Conservation (phyloP, 1,139 yeast genomes). For the Suhomyces taliae region DNA sequence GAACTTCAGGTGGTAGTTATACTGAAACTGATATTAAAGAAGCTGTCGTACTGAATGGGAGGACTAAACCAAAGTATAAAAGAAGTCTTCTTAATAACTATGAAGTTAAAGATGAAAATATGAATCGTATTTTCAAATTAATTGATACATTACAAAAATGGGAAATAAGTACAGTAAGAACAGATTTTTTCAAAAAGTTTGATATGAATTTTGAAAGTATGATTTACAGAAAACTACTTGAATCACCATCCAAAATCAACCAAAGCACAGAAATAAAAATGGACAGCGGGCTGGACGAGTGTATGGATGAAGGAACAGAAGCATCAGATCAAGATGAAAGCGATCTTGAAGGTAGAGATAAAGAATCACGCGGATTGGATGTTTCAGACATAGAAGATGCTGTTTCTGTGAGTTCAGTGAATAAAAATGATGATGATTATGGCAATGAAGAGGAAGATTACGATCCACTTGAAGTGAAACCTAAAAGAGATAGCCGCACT, state of each 20-base stretch:
- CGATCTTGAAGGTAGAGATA: conserved; percentile 23
- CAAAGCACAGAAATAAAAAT: conserved; percentile 1
- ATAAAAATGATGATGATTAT: conserved; percentile 14
- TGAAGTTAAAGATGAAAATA: conserved; percentile 13
- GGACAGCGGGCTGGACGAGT: conserved; percentile 7
- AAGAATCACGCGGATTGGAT: conserved; percentile 14
- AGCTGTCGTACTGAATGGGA: not conserved
- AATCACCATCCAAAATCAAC: conserved; percentile 5
- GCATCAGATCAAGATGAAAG: conserved; percentile 25
- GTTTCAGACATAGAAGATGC: conserved; percentile 21
- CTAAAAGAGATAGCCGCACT: not conserved
- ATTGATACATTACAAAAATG: conserved; percentile 14
- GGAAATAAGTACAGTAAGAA: conserved; percentile 6
- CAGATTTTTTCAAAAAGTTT: conserved; percentile 14
- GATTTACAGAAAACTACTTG: conserved; percentile 18
- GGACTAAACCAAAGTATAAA: conserved; percentile 1
- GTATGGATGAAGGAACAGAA: conserved; percentile 10
- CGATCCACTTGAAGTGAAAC: not conserved
- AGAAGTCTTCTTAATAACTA: conserved; percentile 11
- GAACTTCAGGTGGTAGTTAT: not conserved
- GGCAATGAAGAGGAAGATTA: conserved; percentile 4
- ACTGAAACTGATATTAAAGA: not conserved
- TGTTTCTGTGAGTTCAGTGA: conserved; percentile 14
- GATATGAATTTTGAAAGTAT: conserved; percentile 22
- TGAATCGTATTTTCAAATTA: conserved; percentile 12